phyloP scores from a whole-genome alignment of 2,329 filamentous ascomycete genomes.

The Claviceps citrina region DNA sequence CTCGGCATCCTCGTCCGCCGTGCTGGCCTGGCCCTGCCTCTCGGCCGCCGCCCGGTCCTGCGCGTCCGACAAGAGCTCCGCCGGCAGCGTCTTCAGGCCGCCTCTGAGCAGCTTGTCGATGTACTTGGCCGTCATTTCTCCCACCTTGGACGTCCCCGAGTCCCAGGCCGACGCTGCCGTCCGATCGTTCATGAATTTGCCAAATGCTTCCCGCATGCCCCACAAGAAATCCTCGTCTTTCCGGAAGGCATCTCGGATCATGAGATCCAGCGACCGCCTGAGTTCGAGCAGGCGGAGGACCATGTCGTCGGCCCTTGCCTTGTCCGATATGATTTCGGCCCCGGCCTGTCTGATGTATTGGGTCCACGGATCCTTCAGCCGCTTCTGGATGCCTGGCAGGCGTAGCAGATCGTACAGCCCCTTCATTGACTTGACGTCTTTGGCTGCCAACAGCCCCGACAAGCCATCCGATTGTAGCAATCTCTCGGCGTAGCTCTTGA shows the following conservation, averaged over 20 bases:
- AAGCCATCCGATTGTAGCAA: slow-evolving; percentile 54
- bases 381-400: slow-evolving; percentile 52
- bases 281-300: slow-evolving; percentile 67
- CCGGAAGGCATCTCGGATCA: slow-evolving; percentile 62
- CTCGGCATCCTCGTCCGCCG: slow-evolving; percentile 79
- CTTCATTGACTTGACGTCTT: slow-evolving; percentile 54
- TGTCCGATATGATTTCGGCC: slow-evolving; percentile 63
- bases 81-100: slow-evolving; percentile 69
- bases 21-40: slow-evolving; percentile 47
- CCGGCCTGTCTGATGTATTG: slow-evolving; percentile 67
- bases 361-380: slow-evolving; percentile 58
- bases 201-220: slow-evolving; percentile 70
- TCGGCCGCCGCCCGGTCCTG: slow-evolving; percentile 43
- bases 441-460: slow-evolving; percentile 54
- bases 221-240: slow-evolving; percentile 64
- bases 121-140: slow-evolving; percentile 97
- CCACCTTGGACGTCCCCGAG: slow-evolving; percentile 80
- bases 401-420: slow-evolving; percentile 65
- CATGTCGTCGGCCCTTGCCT: slow-evolving; percentile 69
- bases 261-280: slow-evolving; percentile 61
- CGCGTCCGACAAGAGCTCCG: slow-evolving; percentile 46
- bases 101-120: slow-evolving; percentile 79
- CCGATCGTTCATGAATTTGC: slow-evolving; percentile 82
- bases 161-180: slow-evolving; percentile 57
- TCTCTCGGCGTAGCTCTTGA: slow-evolving; percentile 50